A percentile compares a stretch with the other conserved stretches of the same genome.
Evolutionary conservation across 2,329 filamentous ascomycete species (phyloP).

Genomic region (Fusarium mundagurra): DNA sequence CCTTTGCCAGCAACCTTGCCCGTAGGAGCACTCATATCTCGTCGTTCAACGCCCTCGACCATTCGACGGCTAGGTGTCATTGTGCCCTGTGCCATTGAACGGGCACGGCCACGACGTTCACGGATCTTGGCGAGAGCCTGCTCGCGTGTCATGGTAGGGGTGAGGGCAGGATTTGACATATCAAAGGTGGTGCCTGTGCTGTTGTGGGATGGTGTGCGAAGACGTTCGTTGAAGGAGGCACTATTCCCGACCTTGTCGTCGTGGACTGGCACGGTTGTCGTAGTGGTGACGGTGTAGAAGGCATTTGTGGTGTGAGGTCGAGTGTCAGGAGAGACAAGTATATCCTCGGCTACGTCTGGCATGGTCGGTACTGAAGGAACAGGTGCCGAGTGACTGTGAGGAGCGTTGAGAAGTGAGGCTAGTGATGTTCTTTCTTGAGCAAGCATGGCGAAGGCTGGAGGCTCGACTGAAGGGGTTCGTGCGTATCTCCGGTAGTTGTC

Average conservation of each 20-base stretch:
- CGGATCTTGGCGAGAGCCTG: conserved; percentile 80
- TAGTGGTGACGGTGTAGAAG: conserved; percentile 60
- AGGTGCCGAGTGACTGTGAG: conserved; percentile 52
- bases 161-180: conserved; percentile 66
- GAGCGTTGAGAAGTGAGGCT: conserved; percentile 68
- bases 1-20: conserved; percentile 43
- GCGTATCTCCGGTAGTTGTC: conserved; percentile 57
- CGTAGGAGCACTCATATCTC: conserved; percentile 61
- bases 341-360: conserved; percentile 31
- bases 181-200: conserved; percentile 58
- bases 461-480: conserved; percentile 70
- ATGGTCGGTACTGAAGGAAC: conserved; percentile 53
- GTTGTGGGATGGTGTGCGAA: conserved; percentile 56
- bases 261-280: conserved; percentile 62
- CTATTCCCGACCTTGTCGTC: conserved; percentile 53
- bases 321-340: conserved; percentile 37
- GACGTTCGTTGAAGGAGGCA: conserved; percentile 56
- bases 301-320: conserved; percentile 59
- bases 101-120: conserved; percentile 75
- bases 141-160: conserved; percentile 75
- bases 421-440: conserved; percentile 66
- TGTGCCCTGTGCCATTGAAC: conserved; percentile 72
- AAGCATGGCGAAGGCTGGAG: conserved; percentile 66
- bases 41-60: conserved; percentile 59
- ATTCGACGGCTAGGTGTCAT: conserved; percentile 67